Conservation (phyloP, 139 green algal genomes). For the Astrephomene gubernaculifera region DNA sequence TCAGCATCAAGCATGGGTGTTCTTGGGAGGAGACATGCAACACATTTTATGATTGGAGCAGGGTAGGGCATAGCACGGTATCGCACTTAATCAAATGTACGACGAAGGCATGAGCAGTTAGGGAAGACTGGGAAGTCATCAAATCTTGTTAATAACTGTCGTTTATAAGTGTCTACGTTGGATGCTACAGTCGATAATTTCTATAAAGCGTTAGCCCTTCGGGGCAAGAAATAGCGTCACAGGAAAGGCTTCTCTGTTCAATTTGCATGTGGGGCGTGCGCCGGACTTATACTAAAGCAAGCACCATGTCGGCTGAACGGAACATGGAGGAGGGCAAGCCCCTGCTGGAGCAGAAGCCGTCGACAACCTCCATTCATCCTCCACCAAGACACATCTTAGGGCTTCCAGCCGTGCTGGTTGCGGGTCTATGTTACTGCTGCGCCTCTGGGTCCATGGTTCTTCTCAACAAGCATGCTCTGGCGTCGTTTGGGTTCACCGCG, state of each 20-base stretch:
- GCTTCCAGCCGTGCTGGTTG: slow-evolving; percentile 41
- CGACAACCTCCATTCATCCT: too few relatives aligned
- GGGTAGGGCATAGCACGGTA: too few relatives aligned
- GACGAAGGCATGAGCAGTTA: too few relatives aligned
- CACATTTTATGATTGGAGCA: too few relatives aligned
- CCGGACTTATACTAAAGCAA: not conserved
- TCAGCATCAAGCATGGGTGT: too few relatives aligned
- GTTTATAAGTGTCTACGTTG: too few relatives aligned
- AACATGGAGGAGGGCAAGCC: not conserved
- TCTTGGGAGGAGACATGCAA: too few relatives aligned
- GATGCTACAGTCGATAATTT: too few relatives aligned
- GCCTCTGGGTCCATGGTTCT: slow-evolving; percentile 75
- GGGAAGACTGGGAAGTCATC: too few relatives aligned
- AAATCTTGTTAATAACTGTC: too few relatives aligned
- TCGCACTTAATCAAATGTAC: too few relatives aligned
- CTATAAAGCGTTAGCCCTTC: slow-evolving; percentile 4
- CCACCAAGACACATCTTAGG: slow-evolving; percentile 9
- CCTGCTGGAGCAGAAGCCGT: not conserved
- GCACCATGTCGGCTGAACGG: not conserved
- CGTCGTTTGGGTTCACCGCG: slow-evolving; percentile 81
- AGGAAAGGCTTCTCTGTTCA: not conserved
- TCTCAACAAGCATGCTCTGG: slow-evolving; percentile 89
- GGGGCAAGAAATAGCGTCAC: too few relatives aligned
- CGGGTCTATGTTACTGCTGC: slow-evolving; percentile 66
- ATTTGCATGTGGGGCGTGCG: slow-evolving; percentile 25